Conservation (phyloP, 306 rosid genomes). For the Pueraria montana region DNA sequence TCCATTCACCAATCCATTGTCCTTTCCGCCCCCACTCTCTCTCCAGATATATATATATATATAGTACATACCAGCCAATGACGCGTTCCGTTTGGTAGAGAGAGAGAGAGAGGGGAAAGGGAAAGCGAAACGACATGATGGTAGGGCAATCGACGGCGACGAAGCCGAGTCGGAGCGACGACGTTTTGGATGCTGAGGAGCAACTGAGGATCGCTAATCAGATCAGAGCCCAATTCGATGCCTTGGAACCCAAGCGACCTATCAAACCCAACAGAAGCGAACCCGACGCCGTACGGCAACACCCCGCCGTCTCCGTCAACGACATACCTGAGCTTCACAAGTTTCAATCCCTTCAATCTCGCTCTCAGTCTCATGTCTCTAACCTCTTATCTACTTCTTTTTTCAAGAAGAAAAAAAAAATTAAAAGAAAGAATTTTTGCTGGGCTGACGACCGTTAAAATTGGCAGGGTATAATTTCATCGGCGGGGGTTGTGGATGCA, state of each 20-base stretch:
- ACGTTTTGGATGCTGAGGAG: conserved; percentile 61
- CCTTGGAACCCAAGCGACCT: conserved; percentile 68
- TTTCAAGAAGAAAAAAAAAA: too few species aligned
- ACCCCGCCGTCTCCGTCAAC: conserved; percentile 19
- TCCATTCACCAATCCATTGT: neutral
- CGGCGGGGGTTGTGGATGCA: conserved; percentile 41
- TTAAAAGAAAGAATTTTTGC: neutral
- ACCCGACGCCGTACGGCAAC: conserved; percentile 47
- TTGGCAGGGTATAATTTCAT: conserved; percentile 42
- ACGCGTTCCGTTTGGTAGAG: neutral
- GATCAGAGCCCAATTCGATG: conserved; percentile 73
- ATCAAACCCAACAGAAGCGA: conserved; percentile 82
- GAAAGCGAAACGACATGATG: conserved; percentile 36
- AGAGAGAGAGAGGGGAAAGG: neutral
- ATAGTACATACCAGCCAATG: neutral
- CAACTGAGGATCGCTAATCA: conserved; percentile 63
- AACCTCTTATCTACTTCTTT: neutral
- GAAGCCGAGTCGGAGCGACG: conserved; percentile 87
- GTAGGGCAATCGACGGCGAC: conserved; percentile 55
- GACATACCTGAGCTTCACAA: conserved; percentile 70
- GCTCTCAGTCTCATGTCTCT: conserved; percentile 58
- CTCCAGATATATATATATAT: neutral
- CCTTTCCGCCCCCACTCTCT: neutral
- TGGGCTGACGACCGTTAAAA: neutral
- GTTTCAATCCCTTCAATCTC: conserved; percentile 66